Conservation (phyloP, 768 basidiomycete species). For the Mycena galericulata region DNA sequence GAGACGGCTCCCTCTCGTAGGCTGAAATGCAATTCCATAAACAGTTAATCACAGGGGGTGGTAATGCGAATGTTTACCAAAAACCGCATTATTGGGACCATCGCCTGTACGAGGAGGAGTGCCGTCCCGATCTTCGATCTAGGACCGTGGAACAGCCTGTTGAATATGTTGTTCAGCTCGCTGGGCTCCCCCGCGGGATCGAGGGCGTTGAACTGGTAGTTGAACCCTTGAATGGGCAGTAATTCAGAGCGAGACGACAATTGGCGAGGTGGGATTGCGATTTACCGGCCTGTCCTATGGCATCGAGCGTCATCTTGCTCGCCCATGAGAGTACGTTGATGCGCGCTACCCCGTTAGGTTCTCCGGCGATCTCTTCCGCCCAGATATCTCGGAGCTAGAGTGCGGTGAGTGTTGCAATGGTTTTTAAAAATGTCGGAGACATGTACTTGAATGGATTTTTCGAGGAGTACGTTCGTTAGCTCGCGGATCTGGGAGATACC, state of each 20-base stretch:
- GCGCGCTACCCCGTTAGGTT: not conserved
- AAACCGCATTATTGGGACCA: not conserved
- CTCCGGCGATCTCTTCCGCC: not conserved
- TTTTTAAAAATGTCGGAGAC: not conserved
- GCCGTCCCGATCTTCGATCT: no score
- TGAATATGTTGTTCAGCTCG: conserved; percentile 12
- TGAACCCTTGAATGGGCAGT: conserved; percentile 2
- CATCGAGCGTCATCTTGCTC: conserved; percentile 62
- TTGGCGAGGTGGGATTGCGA: no score
- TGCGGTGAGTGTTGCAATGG: not conserved
- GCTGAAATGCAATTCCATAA: not conserved
- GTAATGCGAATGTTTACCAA: not conserved
- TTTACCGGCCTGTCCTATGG: conserved; percentile 26
- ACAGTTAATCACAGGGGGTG: not conserved
- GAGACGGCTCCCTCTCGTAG: not conserved
- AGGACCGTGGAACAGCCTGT: not conserved
- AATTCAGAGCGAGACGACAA: not conserved
- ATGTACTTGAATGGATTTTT: conserved; percentile 47
- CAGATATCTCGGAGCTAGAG: conserved; percentile 24
- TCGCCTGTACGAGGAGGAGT: not conserved
- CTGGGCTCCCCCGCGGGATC: not conserved
- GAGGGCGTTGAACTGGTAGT: conserved; percentile 16
- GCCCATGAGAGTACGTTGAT: conserved; percentile 63
- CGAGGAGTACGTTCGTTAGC: conserved; percentile 51
- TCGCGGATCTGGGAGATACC: conserved; percentile 53